Percentiles rank a stretch among this genome's conserved stretches.
phyloP scores from a whole-genome alignment of 1,284 basidiomycete species.

The Fomitopsis pinicola region DNA sequence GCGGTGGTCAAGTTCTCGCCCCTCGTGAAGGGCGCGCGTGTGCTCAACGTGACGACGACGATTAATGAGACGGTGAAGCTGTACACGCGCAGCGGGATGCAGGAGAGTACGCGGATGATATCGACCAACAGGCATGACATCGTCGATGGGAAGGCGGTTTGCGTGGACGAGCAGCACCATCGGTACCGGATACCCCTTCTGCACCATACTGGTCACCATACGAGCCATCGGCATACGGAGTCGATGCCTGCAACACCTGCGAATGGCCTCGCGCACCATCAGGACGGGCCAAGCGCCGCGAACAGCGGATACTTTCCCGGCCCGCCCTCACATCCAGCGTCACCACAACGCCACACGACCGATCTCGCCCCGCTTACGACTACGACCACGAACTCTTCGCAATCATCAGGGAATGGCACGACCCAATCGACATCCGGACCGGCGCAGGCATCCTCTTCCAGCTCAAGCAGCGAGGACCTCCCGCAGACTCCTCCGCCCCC shows the following conservation, averaged over 20 bases:
- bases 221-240: conserved; percentile 10
- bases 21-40: conserved; percentile 76
- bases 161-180: conserved; percentile 34
- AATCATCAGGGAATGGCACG: conserved; percentile 10
- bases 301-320: conserved; percentile 15
- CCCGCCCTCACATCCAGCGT: conserved; percentile 13
- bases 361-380: conserved; percentile 27
- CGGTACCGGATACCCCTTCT: conserved; percentile 27
- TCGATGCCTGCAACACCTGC: conserved; percentile 13
- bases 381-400: conserved; percentile 24
- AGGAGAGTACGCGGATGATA: conserved; percentile 63
- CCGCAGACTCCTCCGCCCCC: conserved; percentile 1
- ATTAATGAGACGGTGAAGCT: conserved; percentile 78
- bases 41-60: conserved; percentile 63
- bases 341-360: conserved; percentile 14
- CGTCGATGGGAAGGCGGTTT: conserved; percentile 54
- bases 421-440: not conserved
- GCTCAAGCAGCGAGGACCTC: conserved; percentile 4
- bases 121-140: conserved; percentile 72
- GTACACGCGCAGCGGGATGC: conserved; percentile 46
- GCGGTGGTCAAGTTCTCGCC: conserved; percentile 86
- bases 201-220: conserved; percentile 17
- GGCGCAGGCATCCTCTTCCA: not conserved
- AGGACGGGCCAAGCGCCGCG: not conserved
- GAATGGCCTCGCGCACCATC: conserved; percentile 7